phyloP scores from a whole-genome alignment of 208 protist species.

The Crithidia sp. region DNA sequence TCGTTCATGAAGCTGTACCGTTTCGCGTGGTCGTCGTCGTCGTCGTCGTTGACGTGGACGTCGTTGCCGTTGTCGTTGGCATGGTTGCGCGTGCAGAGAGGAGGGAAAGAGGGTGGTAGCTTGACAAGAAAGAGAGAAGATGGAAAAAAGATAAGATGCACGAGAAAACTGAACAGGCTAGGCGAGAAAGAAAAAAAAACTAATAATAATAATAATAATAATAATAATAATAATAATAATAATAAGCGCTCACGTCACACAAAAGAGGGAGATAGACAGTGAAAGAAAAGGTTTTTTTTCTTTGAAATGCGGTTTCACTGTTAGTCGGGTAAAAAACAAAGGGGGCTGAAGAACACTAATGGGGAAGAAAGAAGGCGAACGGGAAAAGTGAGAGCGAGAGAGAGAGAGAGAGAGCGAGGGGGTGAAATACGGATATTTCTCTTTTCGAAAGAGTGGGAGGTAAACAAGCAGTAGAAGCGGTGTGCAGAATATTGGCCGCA shows the following conservation, averaged over 20 bases:
- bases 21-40: not conserved
- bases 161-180: no score
- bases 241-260: no score
- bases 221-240: no score
- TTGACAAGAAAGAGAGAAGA: not conserved
- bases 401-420: constrained; percentile 16
- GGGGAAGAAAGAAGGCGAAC: not conserved
- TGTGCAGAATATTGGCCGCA: not conserved
- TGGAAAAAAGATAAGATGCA: no score
- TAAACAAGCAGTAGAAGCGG: not conserved
- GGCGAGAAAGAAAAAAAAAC: no score
- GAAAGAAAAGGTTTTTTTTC: no score
- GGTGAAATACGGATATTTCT: constrained; percentile 15
- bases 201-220: no score
- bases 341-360: no score
- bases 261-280: no score
- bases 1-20: constrained; percentile 52
- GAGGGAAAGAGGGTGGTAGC: not conserved
- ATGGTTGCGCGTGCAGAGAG: not conserved
- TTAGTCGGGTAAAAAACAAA: no score
- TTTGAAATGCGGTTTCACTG: no score
- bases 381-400: not conserved
- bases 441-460: not conserved
- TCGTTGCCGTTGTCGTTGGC: not conserved
- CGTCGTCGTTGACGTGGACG: not conserved